phyloP scores from a whole-genome alignment of 2,329 filamentous ascomycete genomes.

The Clonostachys byssicola region DNA sequence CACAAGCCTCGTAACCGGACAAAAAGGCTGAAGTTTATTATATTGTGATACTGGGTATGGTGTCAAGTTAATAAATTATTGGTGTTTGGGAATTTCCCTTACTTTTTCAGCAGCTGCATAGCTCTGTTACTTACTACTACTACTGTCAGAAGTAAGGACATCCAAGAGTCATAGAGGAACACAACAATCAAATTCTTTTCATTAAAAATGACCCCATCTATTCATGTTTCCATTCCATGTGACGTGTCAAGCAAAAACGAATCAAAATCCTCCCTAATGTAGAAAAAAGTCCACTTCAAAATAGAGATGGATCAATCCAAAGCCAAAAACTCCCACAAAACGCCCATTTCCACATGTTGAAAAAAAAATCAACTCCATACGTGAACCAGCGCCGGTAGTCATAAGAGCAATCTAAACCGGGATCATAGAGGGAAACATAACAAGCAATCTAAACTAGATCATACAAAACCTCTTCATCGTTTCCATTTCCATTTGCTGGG shows the following conservation, averaged over 20 bases:
- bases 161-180: conserved; percentile 1
- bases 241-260: background rate
- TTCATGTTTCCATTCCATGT: background rate
- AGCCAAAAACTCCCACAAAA: background rate
- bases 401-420: no score
- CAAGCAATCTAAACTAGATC: no score
- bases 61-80: no score
- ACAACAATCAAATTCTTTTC: background rate
- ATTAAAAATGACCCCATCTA: background rate
- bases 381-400: no score
- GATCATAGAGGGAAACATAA: no score
- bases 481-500: conserved; percentile 9
- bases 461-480: background rate
- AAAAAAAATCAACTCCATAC: conserved; percentile 4
- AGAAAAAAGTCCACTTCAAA: background rate
- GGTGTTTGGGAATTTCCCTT: no score
- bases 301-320: conserved; percentile 2
- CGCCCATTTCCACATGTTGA: background rate
- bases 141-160: no score
- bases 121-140: no score
- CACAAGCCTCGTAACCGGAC: no score
- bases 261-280: conserved; percentile 2
- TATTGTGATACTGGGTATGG: no score
- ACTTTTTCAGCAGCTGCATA: no score
- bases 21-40: no score